Conservation (phyloP, 2,329 filamentous ascomycete species). For the Cladorrhinum sp. region DNA sequence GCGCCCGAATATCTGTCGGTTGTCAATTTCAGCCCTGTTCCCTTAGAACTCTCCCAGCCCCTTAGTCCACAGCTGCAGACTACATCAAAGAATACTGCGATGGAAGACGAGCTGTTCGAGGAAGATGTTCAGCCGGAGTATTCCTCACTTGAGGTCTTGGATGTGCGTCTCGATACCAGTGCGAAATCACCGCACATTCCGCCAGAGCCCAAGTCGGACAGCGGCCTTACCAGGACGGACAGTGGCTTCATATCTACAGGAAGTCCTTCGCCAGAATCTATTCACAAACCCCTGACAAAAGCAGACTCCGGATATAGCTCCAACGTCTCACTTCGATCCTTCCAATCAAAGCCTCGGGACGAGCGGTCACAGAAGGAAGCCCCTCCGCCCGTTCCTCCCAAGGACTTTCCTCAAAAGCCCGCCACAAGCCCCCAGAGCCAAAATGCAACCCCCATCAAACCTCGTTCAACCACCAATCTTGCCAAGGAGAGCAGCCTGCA, state of each 20-base stretch:
- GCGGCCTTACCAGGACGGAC: slow-evolving; percentile 40
- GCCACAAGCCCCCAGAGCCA: slow-evolving; percentile 13
- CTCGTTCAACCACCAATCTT: neutral
- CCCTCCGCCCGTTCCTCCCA: slow-evolving; percentile 37
- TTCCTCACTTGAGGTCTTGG: slow-evolving; percentile 36
- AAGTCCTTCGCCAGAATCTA: slow-evolving; percentile 42
- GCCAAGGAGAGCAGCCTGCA: slow-evolving; percentile 5
- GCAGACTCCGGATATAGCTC: slow-evolving; percentile 62
- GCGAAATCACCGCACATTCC: slow-evolving; percentile 38
- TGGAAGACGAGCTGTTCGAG: slow-evolving; percentile 49
- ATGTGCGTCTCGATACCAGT: slow-evolving; percentile 43
- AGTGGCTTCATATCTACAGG: slow-evolving; percentile 46
- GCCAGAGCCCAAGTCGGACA: slow-evolving; percentile 21
- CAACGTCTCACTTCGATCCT: slow-evolving; percentile 55
- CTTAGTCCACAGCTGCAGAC: slow-evolving; percentile 38
- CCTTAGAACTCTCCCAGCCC: slow-evolving; percentile 32
- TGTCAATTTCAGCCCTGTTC: slow-evolving; percentile 36
- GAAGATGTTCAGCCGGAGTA: slow-evolving; percentile 36
- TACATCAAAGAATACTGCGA: slow-evolving; percentile 47
- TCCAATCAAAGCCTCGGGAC: slow-evolving; percentile 36
- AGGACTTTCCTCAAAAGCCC: slow-evolving; percentile 28
- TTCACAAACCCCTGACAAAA: slow-evolving; percentile 49
- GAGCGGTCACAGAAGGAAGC: slow-evolving; percentile 22
- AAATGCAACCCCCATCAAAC: slow-evolving; percentile 13
- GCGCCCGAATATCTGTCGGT: slow-evolving; percentile 27